Evolutionary conservation across 2,329 filamentous ascomycete species (phyloP).

Genomic region (Xylaria sp.): DNA sequence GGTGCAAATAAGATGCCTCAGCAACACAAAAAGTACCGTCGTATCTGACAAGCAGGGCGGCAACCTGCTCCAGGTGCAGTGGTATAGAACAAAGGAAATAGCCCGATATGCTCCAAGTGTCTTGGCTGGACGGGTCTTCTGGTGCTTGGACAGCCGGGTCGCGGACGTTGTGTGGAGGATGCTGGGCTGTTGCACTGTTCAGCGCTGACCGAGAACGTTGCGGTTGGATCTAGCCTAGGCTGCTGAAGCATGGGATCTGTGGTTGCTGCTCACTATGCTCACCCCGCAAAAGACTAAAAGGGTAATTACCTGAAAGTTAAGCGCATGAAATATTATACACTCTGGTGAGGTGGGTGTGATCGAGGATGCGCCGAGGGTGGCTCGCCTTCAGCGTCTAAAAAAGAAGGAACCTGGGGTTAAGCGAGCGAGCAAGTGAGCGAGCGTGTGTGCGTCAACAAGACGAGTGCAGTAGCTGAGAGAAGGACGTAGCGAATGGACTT

Average conservation of each 20-base stretch:
- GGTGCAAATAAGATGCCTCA: constrained; percentile 40
- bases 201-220: constrained; percentile 27
- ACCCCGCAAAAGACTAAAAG: constrained; percentile 19
- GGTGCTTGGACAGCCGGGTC: constrained; percentile 46
- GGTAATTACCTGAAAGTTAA: constrained; percentile 22
- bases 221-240: constrained; percentile 22
- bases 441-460: constrained; percentile 2
- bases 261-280: constrained; percentile 11
- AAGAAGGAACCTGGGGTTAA: constrained; percentile 29
- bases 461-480: constrained; percentile 18
- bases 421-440: constrained; percentile 28
- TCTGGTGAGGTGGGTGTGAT: constrained; percentile 30
- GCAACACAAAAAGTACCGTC: constrained; percentile 27
- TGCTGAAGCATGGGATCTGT: constrained; percentile 19
- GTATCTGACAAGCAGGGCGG: constrained; percentile 38
- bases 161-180: constrained; percentile 21
- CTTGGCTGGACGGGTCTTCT: constrained; percentile 42
- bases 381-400: constrained; percentile 20
- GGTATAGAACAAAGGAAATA: constrained; percentile 39
- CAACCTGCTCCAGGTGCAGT: constrained; percentile 30
- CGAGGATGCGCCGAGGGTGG: constrained; percentile 10
- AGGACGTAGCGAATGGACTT: constrained; percentile 24
- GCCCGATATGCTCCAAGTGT: constrained; percentile 42
- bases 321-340: constrained; percentile 21
- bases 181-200: constrained; percentile 15